phyloP scores from a whole-genome alignment of 106 monocot genomes.

The Posidonia australis region DNA sequence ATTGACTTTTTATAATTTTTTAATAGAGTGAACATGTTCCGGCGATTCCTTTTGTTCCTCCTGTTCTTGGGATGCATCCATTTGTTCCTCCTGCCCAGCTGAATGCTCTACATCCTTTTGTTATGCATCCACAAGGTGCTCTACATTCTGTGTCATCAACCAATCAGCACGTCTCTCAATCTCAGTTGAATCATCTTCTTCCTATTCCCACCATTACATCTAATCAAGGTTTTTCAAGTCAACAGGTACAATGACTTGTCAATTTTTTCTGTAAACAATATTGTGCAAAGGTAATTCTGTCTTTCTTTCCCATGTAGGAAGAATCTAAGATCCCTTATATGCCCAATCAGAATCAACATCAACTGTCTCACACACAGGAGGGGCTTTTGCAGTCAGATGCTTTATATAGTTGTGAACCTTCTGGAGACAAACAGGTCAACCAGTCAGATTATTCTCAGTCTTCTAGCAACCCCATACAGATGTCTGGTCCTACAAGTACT shows the following conservation, averaged over 20 bases:
- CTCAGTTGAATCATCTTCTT: conserved; percentile 43
- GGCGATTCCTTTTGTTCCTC: conserved; percentile 34
- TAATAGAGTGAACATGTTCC: conserved; percentile 35
- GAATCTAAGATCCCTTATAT: conserved; percentile 17
- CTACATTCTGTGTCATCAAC: conserved; percentile 38
- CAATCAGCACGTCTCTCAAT: conserved; percentile 30
- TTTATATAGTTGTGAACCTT: conserved; percentile 25
- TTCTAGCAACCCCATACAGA: conserved; percentile 21
- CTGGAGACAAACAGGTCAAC: conserved; percentile 22
- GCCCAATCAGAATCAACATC: conserved; percentile 32
- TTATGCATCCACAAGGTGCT: conserved; percentile 63
- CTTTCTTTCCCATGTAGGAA: conserved; percentile 19
- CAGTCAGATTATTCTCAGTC: conserved; percentile 29
- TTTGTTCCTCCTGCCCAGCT: conserved; percentile 46
- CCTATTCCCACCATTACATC: conserved; percentile 19
- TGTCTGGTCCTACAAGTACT: conserved; percentile 8
- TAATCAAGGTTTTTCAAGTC: conserved; percentile 31
- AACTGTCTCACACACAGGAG: conserved; percentile 24
- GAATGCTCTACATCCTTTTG: conserved; percentile 52
- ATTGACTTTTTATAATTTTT: background rate
- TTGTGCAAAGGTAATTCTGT: background rate
- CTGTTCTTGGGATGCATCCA: conserved; percentile 40
- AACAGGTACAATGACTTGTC: conserved; percentile 37
- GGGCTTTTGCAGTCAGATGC: conserved; percentile 28
- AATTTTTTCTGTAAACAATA: background rate